Evolutionary conservation across 441 rosid species (phyloP).

Genomic region (Aleurites moluccanus): DNA sequence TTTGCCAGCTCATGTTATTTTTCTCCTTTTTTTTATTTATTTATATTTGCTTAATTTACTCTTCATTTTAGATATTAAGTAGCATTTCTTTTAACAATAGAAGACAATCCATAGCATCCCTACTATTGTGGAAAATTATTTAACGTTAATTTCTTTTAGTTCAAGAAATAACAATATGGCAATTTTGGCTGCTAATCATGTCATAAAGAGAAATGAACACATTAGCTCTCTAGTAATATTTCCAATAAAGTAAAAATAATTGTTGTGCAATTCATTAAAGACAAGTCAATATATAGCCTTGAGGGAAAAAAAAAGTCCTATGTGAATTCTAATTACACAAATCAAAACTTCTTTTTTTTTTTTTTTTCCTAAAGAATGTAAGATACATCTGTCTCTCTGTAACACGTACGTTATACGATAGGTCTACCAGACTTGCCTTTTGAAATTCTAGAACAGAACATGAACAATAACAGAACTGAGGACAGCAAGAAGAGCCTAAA

Average conservation of each 20-base stretch:
- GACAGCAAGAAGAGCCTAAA: constrained; percentile 95
- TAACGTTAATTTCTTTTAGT: neutral
- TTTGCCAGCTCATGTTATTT: neutral
- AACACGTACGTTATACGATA: constrained; percentile 19
- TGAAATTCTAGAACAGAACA: constrained; percentile 96
- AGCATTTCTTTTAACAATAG: too few species aligned
- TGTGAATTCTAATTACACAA: constrained; percentile 19
- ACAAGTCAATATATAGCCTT: neutral
- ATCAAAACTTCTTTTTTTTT: neutral
- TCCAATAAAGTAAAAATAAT: neutral
- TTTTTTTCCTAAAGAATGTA: constrained; percentile 11
- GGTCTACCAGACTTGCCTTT: constrained; percentile 68
- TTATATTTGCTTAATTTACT: neutral
- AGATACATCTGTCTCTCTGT: neutral
- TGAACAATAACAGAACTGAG: constrained; percentile 74
- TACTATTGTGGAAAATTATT: neutral
- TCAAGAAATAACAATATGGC: neutral
- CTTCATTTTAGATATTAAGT: too few species aligned
- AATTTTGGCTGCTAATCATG: neutral
- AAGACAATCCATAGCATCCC: neutral
- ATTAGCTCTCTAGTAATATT: neutral
- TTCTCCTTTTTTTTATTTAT: neutral
- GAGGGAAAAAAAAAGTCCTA: neutral
- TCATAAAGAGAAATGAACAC: neutral
- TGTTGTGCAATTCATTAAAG: constrained; percentile 7